Evolutionary conservation across 2,329 filamentous ascomycete species (phyloP).

Genomic region (Ophiocordyceps camponoti-floridani): DNA sequence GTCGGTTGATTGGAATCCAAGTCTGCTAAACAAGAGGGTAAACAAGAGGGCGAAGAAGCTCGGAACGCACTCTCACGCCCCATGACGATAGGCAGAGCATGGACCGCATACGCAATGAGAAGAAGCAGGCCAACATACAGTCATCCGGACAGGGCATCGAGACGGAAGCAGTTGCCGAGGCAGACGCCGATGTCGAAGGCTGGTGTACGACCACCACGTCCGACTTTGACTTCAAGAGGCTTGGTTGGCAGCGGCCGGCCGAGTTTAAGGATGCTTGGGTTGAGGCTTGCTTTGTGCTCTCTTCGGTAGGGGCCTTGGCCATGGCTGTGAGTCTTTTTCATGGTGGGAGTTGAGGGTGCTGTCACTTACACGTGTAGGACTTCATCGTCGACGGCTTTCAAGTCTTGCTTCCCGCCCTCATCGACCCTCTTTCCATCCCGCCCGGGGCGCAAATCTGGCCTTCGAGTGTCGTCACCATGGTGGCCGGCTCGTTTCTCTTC

Average conservation of each 20-base stretch:
- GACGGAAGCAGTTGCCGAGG: too few species aligned
- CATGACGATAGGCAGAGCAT: neutral
- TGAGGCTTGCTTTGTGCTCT: neutral
- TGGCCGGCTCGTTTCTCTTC: conserved; percentile 39
- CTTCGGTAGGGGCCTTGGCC: neutral
- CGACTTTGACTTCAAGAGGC: neutral
- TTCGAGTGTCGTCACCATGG: conserved; percentile 41
- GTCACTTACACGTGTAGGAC: neutral
- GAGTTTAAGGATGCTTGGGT: neutral
- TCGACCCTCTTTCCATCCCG: conserved; percentile 44
- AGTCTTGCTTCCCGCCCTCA: conserved; percentile 51
- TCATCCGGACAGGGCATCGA: too few species aligned
- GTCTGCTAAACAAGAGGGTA: too few species aligned
- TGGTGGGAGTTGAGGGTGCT: too few species aligned
- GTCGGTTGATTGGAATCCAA: too few species aligned
- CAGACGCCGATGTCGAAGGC: too few species aligned
- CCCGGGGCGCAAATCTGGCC: conserved; percentile 44
- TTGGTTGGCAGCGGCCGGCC: neutral
- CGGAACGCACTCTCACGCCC: too few species aligned
- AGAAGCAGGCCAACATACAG: too few species aligned
- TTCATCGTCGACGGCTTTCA: conserved; percentile 53
- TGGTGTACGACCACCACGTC: too few species aligned
- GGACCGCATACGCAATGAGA: neutral
- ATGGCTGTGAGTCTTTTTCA: neutral
- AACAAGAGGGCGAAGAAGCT: too few species aligned